These are phyloP conservation scores for Globisporangium perplexum DNA, from an alignment of 352 stramenopile genomes.

Conservation along the genomic window DNA sequence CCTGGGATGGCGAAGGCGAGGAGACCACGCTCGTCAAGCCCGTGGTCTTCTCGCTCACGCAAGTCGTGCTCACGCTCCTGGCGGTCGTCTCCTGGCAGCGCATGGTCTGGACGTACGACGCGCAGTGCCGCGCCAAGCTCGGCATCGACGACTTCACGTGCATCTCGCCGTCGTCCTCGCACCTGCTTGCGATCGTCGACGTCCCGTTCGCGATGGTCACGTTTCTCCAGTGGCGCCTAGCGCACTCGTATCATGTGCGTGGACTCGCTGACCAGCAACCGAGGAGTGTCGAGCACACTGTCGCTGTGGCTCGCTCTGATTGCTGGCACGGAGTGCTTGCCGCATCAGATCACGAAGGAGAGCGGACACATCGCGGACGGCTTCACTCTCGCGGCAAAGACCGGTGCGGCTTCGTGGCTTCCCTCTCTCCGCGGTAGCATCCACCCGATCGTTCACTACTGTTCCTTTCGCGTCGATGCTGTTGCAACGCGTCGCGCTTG, in stretches of 20 bases:
- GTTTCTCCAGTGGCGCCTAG: conserved; percentile 54
- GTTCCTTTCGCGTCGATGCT: not conserved
- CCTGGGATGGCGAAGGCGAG: conserved; percentile 66
- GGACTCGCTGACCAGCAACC: not conserved
- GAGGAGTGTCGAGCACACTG: not conserved
- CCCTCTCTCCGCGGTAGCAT: not conserved
- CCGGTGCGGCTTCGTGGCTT: conserved; percentile 17
- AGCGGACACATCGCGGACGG: conserved; percentile 41
- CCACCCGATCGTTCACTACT: not conserved
- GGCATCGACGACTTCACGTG: conserved; percentile 52
- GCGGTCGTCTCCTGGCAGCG: conserved; percentile 53
- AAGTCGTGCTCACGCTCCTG: conserved; percentile 31
- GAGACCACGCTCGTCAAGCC: conserved; percentile 48
- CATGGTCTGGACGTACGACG: conserved; percentile 47
- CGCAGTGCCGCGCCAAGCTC: conserved; percentile 31
- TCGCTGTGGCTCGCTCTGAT: not conserved
- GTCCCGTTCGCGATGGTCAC: conserved; percentile 35
- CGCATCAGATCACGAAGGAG: conserved; percentile 30
- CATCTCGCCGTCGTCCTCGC: conserved; percentile 32
- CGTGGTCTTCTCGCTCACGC: conserved; percentile 44
- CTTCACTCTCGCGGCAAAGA: conserved; percentile 76
- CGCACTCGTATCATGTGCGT: conserved; percentile 56
- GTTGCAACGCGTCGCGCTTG: not conserved
- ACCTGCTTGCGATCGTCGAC: conserved; percentile 33
- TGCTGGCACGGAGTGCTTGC: not conserved